A percentile compares a stretch with the other conserved stretches of the same genome.
Conservation (phyloP, 768 basidiomycete species). For the Termitomyces sp. region DNA sequence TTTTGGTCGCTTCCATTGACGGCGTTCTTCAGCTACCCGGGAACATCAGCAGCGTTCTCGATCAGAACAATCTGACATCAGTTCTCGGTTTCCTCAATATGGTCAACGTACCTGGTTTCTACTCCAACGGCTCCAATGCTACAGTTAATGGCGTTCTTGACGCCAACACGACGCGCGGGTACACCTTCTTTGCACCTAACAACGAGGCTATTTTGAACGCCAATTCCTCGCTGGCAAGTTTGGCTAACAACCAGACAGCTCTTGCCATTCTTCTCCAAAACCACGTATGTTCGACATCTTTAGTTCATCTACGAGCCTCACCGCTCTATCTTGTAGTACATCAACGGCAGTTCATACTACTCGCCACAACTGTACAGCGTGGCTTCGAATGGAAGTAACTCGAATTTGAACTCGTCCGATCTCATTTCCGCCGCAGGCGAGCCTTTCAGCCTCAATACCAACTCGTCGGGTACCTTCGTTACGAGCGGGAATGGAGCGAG, state of each 20-base stretch:
- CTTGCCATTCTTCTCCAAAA: conserved; percentile 48
- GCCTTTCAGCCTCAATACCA: conserved; percentile 45
- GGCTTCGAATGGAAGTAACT: background rate
- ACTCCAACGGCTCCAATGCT: conserved; percentile 28
- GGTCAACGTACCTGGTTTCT: conserved; percentile 21
- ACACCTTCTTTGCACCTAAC: conserved; percentile 68
- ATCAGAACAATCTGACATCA: conserved; percentile 38
- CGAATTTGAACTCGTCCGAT: background rate
- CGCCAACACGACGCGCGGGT: conserved; percentile 36
- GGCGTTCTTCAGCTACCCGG: conserved; percentile 53
- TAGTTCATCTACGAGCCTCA: background rate
- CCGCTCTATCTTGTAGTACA: conserved; percentile 34
- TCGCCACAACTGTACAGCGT: conserved; percentile 39
- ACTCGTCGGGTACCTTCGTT: conserved; percentile 58
- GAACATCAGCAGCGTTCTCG: conserved; percentile 39
- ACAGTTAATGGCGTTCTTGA: conserved; percentile 34
- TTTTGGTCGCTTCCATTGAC: conserved; percentile 45
- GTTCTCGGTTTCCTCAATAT: conserved; percentile 30
- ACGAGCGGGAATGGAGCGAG: conserved; percentile 31
- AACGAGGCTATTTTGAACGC: conserved; percentile 44
- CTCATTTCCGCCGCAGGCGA: conserved; percentile 57
- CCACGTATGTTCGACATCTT: conserved; percentile 43
- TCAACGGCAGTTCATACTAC: conserved; percentile 70
- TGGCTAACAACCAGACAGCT: conserved; percentile 43
- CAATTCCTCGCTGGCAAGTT: conserved; percentile 27